Evolutionary conservation across 169 alveolate species (phyloP).

Genomic region (Ichthyophthirius multifiliis): DNA sequence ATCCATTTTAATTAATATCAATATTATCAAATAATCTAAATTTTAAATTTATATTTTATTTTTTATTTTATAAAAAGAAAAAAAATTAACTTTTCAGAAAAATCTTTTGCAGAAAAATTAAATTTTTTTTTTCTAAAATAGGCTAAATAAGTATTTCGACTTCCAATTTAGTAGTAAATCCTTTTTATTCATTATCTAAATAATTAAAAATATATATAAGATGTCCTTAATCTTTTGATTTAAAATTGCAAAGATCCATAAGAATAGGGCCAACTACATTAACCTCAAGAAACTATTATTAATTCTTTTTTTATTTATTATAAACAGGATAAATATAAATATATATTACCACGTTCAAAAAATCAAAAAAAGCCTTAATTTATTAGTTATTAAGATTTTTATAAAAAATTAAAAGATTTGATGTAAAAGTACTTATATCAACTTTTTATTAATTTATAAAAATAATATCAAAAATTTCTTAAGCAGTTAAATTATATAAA

Average conservation of each 20-base stretch:
- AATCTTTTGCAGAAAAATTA: background rate
- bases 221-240: background rate
- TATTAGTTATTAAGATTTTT: background rate
- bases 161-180: background rate
- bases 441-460: background rate
- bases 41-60: background rate
- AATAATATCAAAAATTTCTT: background rate
- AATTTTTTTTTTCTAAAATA: background rate
- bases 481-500: background rate
- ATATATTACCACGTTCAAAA: background rate
- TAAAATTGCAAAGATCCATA: background rate
- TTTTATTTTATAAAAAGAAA: background rate
- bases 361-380: background rate
- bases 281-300: background rate
- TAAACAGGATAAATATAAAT: background rate
- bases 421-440: background rate
- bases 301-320: background rate
- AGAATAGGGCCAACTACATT: background rate
- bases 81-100: background rate
- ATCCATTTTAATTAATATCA: background rate
- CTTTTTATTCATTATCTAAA: background rate
- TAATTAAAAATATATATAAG: background rate
- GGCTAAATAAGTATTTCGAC: background rate
- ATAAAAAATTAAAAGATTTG: background rate
- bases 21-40: background rate